Evolutionary conservation across 768 basidiomycete species (phyloP).

Genomic region (Kwoniella bestiolae): DNA sequence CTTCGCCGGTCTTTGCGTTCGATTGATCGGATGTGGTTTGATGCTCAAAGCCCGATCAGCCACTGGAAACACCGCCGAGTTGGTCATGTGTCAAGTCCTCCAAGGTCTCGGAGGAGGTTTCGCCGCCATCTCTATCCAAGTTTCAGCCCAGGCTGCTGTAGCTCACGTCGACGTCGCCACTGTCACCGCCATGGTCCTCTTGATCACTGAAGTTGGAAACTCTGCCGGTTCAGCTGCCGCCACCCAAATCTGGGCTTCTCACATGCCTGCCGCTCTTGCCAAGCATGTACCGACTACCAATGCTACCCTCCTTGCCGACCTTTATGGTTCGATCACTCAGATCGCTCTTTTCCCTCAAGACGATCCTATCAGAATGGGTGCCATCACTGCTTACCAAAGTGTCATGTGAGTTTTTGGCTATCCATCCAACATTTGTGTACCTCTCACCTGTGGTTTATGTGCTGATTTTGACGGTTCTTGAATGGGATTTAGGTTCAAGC

Average conservation of each 20-base stretch:
- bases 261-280: conserved; percentile 69
- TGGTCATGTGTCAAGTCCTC: conserved; percentile 71
- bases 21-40: conserved; percentile 68
- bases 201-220: conserved; percentile 72
- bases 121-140: conserved; percentile 65
- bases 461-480: neutral
- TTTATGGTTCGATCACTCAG: conserved; percentile 67
- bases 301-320: conserved; percentile 50
- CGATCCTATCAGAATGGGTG: conserved; percentile 68
- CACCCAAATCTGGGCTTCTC: conserved; percentile 54
- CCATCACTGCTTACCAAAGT: conserved; percentile 62
- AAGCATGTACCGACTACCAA: conserved; percentile 63
- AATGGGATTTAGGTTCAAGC: conserved; percentile 27
- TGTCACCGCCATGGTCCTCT: conserved; percentile 67
- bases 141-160: conserved; percentile 70
- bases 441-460: neutral
- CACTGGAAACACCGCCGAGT: conserved; percentile 51
- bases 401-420: conserved; percentile 51
- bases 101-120: conserved; percentile 78
- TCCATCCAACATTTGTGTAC: no score
- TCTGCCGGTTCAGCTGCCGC: conserved; percentile 70
- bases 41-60: conserved; percentile 76
- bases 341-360: conserved; percentile 61
- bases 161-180: conserved; percentile 70
- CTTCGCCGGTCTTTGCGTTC: conserved; percentile 66